A percentile compares a stretch with the other conserved stretches of the same genome.
These are phyloP conservation scores for Linanthus parryae DNA, from an alignment of 148 eudicot genomes.

Conservation along the genomic window DNA sequence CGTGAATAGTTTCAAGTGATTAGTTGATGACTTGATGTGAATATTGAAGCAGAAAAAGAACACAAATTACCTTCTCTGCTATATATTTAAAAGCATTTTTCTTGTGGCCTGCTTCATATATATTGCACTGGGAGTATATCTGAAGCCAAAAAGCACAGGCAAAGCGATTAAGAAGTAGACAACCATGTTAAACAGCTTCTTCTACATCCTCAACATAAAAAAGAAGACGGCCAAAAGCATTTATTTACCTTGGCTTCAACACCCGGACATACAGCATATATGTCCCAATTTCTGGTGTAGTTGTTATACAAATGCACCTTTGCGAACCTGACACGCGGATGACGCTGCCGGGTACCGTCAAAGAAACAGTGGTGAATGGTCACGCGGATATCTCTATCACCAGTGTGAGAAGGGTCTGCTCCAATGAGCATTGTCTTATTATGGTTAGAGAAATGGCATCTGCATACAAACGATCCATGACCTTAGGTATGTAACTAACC, in stretches of 20 bases:
- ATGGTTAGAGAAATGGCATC: constrained; percentile 69
- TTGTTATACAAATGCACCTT: constrained; percentile 88
- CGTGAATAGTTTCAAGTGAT: too few species aligned
- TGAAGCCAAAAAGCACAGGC: constrained; percentile 19
- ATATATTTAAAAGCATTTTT: constrained; percentile 64
- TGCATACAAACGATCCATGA: too few species aligned
- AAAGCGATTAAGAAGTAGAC: neutral
- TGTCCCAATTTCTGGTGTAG: constrained; percentile 80
- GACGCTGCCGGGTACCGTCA: constrained; percentile 79
- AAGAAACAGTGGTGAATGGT: constrained; percentile 58
- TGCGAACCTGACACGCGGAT: constrained; percentile 77
- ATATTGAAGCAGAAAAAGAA: constrained; percentile 1
- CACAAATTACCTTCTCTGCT: constrained; percentile 67
- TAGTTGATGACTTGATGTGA: too few species aligned
- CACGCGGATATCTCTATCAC: constrained; percentile 16
- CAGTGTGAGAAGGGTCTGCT: constrained; percentile 45
- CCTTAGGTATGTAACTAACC: too few species aligned
- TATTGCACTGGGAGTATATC: constrained; percentile 90
- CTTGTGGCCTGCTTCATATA: constrained; percentile 87
- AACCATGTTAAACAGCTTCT: neutral
- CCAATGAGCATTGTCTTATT: constrained; percentile 89
- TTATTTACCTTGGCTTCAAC: constrained; percentile 86
- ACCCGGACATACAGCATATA: constrained; percentile 87
- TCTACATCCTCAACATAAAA: too few species aligned
- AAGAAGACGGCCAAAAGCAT: too few species aligned